Conservation (phyloP, 352 stramenopile species). For the Globisporangium spiculum region DNA sequence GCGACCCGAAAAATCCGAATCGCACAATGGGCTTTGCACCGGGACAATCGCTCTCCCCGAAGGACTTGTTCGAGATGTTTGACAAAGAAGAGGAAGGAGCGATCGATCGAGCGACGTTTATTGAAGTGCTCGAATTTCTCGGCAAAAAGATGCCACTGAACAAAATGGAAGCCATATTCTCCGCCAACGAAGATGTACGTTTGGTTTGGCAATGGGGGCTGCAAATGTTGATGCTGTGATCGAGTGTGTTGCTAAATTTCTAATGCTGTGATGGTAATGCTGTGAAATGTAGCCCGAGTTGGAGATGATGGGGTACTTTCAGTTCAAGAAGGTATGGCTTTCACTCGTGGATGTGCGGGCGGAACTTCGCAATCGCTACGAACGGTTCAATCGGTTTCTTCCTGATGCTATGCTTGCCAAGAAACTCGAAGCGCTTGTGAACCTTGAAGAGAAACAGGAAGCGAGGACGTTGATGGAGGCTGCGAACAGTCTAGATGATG, state of each 20-base stretch:
- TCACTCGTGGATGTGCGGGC: conserved; percentile 64
- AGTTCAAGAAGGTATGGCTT: conserved; percentile 75
- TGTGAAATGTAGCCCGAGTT: conserved; percentile 41
- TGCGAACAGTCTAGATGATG: conserved; percentile 45
- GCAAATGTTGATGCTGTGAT: background rate
- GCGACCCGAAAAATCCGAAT: conserved; percentile 73
- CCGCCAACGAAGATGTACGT: conserved; percentile 64
- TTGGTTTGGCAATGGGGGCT: background rate
- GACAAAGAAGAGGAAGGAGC: conserved; percentile 65
- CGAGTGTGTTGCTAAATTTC: background rate
- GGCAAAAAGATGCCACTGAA: conserved; percentile 59
- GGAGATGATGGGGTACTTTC: conserved; percentile 65
- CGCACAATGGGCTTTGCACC: conserved; percentile 67
- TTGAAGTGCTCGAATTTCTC: conserved; percentile 67
- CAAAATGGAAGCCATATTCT: conserved; percentile 66
- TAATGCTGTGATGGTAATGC: background rate
- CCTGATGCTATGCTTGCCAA: conserved; percentile 45
- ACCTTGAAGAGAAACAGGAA: conserved; percentile 68
- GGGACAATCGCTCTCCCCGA: conserved; percentile 63
- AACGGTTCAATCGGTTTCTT: conserved; percentile 70
- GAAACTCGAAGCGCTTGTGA: conserved; percentile 63
- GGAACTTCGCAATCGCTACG: conserved; percentile 54
- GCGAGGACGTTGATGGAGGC: conserved; percentile 53
- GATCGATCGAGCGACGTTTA: conserved; percentile 65
- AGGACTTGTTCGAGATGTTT: conserved; percentile 84